Evolutionary conservation across 2,329 filamentous ascomycete species (phyloP).

Genomic region (Colletotrichum musicola): DNA sequence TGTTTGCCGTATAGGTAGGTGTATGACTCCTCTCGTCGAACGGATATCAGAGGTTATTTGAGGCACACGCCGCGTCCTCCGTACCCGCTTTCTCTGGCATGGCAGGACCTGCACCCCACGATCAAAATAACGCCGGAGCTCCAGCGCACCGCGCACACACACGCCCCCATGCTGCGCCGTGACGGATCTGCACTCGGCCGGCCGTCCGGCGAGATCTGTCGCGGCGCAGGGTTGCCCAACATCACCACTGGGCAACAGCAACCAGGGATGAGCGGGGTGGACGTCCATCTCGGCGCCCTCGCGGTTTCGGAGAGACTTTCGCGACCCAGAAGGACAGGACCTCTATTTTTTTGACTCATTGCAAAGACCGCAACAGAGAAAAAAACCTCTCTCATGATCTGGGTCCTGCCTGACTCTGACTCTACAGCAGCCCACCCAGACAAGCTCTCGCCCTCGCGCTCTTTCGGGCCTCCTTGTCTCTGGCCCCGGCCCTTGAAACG

Average conservation of each 20-base stretch:
- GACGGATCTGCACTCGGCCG: conserved; percentile 35
- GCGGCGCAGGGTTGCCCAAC: conserved; percentile 18
- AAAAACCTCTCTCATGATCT: neutral
- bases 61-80: conserved; percentile 24
- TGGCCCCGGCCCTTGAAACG: conserved; percentile 36
- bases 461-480: conserved; percentile 29
- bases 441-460: neutral
- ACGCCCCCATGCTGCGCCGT: conserved; percentile 24
- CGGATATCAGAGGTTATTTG: conserved; percentile 38
- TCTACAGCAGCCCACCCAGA: neutral
- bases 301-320: conserved; percentile 28
- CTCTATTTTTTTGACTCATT: conserved; percentile 35
- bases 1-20: neutral
- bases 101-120: conserved; percentile 31
- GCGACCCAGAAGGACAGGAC: neutral
- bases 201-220: conserved; percentile 34
- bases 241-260: no score
- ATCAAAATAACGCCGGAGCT: conserved; percentile 34
- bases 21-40: conserved; percentile 22
- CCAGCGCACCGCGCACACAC: neutral
- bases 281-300: conserved; percentile 29
- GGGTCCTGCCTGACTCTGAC: neutral
- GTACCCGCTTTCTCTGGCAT: conserved; percentile 12
- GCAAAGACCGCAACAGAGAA: neutral
- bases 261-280: conserved; percentile 10